phyloP scores from a whole-genome alignment of 257 asterid species.

The Petunia axillaris region DNA sequence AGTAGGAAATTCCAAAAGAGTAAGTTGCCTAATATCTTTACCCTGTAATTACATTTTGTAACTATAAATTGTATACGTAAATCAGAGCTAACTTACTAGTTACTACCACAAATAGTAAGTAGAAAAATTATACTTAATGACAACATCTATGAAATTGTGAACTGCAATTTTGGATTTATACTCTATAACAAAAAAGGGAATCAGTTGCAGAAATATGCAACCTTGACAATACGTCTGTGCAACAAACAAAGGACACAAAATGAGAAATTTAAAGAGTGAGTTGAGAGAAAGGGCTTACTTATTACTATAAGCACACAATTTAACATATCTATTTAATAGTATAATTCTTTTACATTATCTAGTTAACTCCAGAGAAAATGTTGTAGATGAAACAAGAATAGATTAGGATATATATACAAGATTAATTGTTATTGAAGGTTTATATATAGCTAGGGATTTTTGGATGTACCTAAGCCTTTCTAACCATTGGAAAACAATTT shows the following conservation, averaged over 20 bases:
- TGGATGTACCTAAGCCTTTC: background rate
- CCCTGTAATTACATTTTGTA: background rate
- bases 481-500: background rate
- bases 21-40: background rate
- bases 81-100: background rate
- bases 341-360: no score
- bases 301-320: no score
- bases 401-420: background rate
- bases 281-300: no score
- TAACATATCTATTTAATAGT: no score
- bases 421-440: background rate
- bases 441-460: background rate
- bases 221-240: background rate
- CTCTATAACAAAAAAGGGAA: background rate
- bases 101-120: background rate
- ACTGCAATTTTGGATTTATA: conserved; percentile 1
- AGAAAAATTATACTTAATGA: background rate
- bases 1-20: conserved; percentile 6
- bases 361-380: background rate
- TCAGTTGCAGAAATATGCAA: background rate
- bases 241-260: background rate
- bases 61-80: no score
- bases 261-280: background rate
- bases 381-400: background rate
- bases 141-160: background rate